Evolutionary conservation across 2,329 filamentous ascomycete genomes (phyloP), one percentile per base, ranked within the genome.

Genomic region (Aspergillus awamori): DNA sequence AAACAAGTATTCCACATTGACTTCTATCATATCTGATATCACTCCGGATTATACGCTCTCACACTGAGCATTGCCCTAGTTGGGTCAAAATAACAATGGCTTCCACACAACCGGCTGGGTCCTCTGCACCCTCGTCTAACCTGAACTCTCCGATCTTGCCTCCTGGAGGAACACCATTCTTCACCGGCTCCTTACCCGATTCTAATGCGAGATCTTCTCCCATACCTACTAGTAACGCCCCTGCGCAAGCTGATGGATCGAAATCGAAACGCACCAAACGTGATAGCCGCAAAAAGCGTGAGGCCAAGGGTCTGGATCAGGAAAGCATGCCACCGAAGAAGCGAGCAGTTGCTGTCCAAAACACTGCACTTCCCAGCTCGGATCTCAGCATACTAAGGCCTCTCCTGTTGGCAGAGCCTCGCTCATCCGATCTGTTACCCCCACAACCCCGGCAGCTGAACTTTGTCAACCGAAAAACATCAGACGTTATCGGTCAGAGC

Each of bases 211-310:
- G 74, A 62, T 71, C 72, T 5, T 77, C 76, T 13, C 74, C 75
- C 48, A 73, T 71, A 1, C 74, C 75, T 5, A 65, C 68, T 26
- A 70, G 67, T 13, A 71, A 67, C 51, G 63, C 67, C 22, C 72
- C 72, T 8, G 66, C 62, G 8, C 73, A 72, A 61, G 69, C 67
- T 13, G 75, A 77, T 58, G 62, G 63, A 43, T 53, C 65, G 36
- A 72, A 72, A 41, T 70, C 74, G 28, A 80, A 79, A 59, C 70
- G 77, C 60, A 77, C 75, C 58, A 80, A 80, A 69, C 72, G 76
- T 33, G 77, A 80, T 49, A 78, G 76, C 67, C 76, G 76, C 59
- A 79, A 79, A 63, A 79, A 79, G 63, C 74, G 77, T 11, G 77
- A 78, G 61, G 74, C 77, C 30, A 80, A 79, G 63, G 77, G 77